phyloP scores from a whole-genome alignment of 495 filamentous ascomycete species.

The Parathielavia hyrcaniae region DNA sequence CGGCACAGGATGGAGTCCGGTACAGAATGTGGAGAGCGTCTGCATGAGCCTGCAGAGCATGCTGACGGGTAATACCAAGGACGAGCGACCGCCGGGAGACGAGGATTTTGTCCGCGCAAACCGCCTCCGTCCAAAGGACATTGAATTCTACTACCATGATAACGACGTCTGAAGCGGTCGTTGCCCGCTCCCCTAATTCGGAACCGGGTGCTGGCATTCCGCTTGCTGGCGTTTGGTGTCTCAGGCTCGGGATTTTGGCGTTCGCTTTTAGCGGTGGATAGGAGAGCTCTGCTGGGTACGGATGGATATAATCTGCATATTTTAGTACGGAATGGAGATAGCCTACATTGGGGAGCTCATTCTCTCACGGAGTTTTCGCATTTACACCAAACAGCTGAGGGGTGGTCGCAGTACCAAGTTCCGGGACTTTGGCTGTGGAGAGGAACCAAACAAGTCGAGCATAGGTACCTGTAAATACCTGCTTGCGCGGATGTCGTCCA shows the following conservation, averaged over 20 bases:
- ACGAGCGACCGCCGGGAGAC: conserved; percentile 80
- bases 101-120: conserved; percentile 78
- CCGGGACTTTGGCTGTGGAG: no score
- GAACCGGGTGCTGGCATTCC: neutral
- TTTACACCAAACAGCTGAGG: neutral
- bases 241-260: conserved; percentile 6
- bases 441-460: neutral
- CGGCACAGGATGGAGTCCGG: conserved; percentile 83
- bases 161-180: conserved; percentile 57
- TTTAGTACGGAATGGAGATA: neutral
- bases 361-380: conserved; percentile 1
- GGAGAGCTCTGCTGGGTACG: neutral
- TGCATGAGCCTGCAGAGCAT: conserved; percentile 98
- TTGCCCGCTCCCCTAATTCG: neutral
- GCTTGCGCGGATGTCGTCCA: neutral
- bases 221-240: neutral
- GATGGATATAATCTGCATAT: conserved; percentile 7
- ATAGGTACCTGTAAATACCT: neutral
- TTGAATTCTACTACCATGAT: conserved; percentile 84
- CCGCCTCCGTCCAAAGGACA: conserved; percentile 68
- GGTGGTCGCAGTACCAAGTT: neutral
- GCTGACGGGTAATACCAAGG: conserved; percentile 87
- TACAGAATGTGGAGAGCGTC: conserved; percentile 93
- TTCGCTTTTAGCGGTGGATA: neutral
- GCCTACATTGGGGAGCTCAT: neutral